These are phyloP conservation scores for Thinopyrum elongatum DNA, from an alignment of 176 grass and related monocot species.

Conservation along the genomic window DNA sequence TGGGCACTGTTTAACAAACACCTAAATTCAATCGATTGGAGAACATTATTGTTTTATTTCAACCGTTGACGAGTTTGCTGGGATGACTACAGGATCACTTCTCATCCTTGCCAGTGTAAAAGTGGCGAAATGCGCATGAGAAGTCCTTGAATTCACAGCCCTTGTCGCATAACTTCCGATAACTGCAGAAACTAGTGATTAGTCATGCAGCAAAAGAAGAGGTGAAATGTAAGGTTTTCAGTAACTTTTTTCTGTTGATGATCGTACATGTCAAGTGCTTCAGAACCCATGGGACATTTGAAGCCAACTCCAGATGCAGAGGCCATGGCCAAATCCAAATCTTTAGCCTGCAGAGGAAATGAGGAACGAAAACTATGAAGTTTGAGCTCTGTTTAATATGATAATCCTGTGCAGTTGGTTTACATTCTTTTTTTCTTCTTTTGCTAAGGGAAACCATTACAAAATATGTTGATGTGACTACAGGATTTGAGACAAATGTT, in stretches of 20 bases:
- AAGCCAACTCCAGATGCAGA: constrained; percentile 53
- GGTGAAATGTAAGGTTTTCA: background rate
- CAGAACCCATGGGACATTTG: constrained; percentile 56
- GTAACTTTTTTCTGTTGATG: background rate
- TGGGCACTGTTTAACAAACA: background rate
- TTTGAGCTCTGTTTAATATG: background rate
- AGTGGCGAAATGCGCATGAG: constrained; percentile 71
- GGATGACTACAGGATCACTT: constrained; percentile 27
- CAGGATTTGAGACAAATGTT: background rate
- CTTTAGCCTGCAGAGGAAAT: constrained; percentile 74
- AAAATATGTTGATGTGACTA: background rate
- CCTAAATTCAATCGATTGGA: background rate
- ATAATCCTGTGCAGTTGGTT: background rate
- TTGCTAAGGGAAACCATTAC: background rate
- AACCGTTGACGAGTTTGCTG: background rate
- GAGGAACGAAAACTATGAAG: background rate
- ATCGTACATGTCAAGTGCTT: constrained; percentile 67
- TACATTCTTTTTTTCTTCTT: background rate
- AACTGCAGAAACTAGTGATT: constrained; percentile 45
- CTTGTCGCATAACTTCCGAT: constrained; percentile 56
- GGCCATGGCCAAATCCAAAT: constrained; percentile 68
- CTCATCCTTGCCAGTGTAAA: constrained; percentile 76
- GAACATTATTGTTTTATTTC: constrained; percentile 12
- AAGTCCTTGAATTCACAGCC: constrained; percentile 76
- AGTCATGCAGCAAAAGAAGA: background rate